These are phyloP conservation scores for Cercospora canescens DNA, from an alignment of 2,329 filamentous ascomycete species.

Conservation along the genomic window DNA sequence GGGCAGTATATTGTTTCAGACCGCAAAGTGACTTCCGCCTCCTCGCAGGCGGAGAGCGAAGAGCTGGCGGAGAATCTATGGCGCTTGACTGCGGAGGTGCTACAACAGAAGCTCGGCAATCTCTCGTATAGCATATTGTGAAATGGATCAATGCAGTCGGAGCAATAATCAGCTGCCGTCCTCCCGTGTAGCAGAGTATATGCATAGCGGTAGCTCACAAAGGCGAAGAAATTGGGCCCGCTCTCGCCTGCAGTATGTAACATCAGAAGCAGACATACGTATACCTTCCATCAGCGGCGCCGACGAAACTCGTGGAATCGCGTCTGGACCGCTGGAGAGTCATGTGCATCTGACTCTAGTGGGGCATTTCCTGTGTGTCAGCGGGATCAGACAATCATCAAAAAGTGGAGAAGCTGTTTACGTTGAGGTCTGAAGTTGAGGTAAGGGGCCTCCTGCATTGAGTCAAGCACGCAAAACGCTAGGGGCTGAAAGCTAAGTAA, in stretches of 20 bases:
- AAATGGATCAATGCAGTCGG: neutral
- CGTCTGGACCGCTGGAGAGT: neutral
- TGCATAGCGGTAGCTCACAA: neutral
- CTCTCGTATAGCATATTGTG: slow-evolving; percentile 17
- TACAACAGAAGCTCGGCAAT: slow-evolving; percentile 43
- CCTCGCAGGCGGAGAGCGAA: slow-evolving; percentile 45
- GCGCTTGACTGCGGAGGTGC: slow-evolving; percentile 47
- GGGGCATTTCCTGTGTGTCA: neutral
- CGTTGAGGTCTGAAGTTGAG: slow-evolving; percentile 5
- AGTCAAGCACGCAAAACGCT: slow-evolving; percentile 9
- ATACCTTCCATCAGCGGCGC: neutral
- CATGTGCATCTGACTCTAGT: neutral
- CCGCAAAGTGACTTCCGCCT: slow-evolving; percentile 47
- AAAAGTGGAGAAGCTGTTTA: neutral
- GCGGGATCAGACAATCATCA: neutral
- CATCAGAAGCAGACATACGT: neutral
- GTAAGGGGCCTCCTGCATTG: slow-evolving; percentile 17
- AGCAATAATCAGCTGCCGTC: neutral
- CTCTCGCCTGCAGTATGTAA: neutral
- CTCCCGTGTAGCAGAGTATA: neutral
- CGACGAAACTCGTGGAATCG: neutral
- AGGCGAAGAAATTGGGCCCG: neutral
- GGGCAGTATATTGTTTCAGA: slow-evolving; percentile 53
- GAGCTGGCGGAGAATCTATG: slow-evolving; percentile 47
- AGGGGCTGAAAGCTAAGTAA: slow-evolving; percentile 3